phyloP scores from a whole-genome alignment of 345 rosid genomes.

The Sisymbrium altissimum region DNA sequence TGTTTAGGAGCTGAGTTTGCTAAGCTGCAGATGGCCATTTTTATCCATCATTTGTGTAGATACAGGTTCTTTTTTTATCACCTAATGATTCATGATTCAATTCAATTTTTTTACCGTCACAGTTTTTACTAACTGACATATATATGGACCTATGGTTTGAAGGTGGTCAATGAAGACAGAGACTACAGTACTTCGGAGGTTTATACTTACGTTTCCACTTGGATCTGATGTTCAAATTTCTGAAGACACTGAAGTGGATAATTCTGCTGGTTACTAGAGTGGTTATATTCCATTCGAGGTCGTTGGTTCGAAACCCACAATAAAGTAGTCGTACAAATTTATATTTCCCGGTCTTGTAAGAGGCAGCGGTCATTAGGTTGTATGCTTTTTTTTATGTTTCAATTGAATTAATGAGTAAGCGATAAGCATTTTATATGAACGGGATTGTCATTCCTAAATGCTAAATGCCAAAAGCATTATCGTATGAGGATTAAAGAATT shows the following conservation, averaged over 20 bases:
- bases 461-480: no score
- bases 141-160: background rate
- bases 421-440: background rate
- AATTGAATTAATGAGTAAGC: background rate
- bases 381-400: background rate
- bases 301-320: background rate
- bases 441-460: no score
- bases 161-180: slow-evolving; percentile 31
- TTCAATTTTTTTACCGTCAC: background rate
- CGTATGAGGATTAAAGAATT: no score
- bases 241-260: background rate
- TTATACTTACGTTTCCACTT: slow-evolving; percentile 13
- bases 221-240: slow-evolving; percentile 21
- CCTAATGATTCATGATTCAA: background rate
- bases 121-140: background rate
- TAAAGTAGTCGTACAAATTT: background rate
- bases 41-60: slow-evolving; percentile 12
- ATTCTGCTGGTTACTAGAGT: background rate
- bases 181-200: slow-evolving; percentile 9
- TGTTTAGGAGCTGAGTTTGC: slow-evolving; percentile 24
- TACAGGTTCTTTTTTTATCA: background rate
- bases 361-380: background rate
- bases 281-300: background rate
- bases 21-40: slow-evolving; percentile 2
- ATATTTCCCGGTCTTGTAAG: background rate